Percentiles rank a stretch among this genome's conserved stretches.
These are phyloP conservation scores for Aspergillus saccharolyticus DNA, from an alignment of 495 filamentous ascomycete species.

Conservation along the genomic window DNA sequence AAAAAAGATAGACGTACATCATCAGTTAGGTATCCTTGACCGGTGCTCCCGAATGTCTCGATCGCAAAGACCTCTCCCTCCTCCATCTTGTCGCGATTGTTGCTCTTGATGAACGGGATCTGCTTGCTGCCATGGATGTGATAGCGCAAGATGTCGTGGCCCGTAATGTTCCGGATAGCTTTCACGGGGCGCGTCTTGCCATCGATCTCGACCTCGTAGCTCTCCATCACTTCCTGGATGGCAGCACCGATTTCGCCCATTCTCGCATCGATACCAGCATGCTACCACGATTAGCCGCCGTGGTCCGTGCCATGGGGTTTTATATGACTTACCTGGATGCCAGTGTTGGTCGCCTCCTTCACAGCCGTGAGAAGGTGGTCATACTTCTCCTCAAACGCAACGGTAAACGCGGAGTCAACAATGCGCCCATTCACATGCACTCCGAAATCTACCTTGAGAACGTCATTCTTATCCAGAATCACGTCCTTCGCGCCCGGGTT, in stretches of 20 bases:
- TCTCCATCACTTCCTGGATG: conserved; percentile 65
- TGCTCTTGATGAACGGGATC: conserved; percentile 56
- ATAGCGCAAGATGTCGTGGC: conserved; percentile 57
- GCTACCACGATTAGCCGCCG: conserved; percentile 25
- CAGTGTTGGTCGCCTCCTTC: conserved; percentile 60
- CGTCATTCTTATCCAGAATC: conserved; percentile 51
- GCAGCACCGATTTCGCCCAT: conserved; percentile 57
- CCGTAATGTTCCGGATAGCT: conserved; percentile 51
- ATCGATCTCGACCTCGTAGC: conserved; percentile 56
- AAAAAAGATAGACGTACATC: conserved; percentile 30
- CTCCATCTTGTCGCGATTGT: conserved; percentile 59
- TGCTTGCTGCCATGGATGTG: conserved; percentile 58
- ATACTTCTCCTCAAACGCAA: conserved; percentile 57
- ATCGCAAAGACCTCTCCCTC: conserved; percentile 62
- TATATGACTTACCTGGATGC: conserved; percentile 41
- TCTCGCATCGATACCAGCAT: conserved; percentile 58
- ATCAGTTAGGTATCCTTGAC: conserved; percentile 42
- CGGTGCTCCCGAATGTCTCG: conserved; percentile 61
- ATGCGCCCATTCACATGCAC: conserved; percentile 62
- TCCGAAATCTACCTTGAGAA: conserved; percentile 67
- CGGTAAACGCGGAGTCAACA: conserved; percentile 60
- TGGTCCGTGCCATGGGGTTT: neutral
- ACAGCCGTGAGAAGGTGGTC: conserved; percentile 57
- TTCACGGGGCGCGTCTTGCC: conserved; percentile 55
- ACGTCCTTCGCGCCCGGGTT: conserved; percentile 57